Percentiles rank a stretch among this genome's conserved stretches.
These are phyloP conservation scores for Pseudocercospora vitis DNA, from an alignment of 2,329 filamentous ascomycete genomes.

Conservation along the genomic window DNA sequence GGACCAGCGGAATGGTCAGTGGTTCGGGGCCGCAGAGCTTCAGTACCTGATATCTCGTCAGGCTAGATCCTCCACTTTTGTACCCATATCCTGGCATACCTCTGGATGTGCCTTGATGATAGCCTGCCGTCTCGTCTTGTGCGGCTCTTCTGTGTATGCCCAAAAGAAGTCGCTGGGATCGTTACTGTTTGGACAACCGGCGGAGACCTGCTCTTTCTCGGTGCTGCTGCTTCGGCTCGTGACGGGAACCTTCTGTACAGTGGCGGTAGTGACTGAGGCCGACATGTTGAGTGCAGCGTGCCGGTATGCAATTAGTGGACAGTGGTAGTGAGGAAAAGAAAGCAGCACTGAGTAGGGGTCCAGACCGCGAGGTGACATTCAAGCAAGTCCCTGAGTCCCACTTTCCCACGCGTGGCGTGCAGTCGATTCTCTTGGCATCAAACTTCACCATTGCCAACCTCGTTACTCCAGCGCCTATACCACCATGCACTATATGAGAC, in stretches of 20 bases:
- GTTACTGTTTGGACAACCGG: constrained; percentile 2
- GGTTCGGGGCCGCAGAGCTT: constrained; percentile 97
- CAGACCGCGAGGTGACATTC: no score
- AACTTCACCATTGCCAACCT: no score
- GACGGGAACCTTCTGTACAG: constrained; percentile 16
- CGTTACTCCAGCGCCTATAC: no score
- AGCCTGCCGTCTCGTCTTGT: constrained; percentile 81
- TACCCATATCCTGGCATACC: constrained; percentile 54
- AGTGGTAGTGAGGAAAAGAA: not conserved
- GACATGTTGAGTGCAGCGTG: constrained; percentile 21
- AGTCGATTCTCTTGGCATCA: no score
- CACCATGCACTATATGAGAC: no score
- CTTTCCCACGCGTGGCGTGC: no score
- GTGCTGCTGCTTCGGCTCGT: constrained; percentile 2
- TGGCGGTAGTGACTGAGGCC: constrained; percentile 32
- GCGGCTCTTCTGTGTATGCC: constrained; percentile 98
- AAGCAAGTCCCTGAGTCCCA: no score
- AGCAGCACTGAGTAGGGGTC: no score
- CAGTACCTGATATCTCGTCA: constrained; percentile 64
- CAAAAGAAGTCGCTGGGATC: constrained; percentile 76
- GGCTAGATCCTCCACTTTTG: not conserved
- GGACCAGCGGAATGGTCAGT: constrained; percentile 89
- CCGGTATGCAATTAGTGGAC: not conserved
- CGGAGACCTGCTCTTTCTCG: constrained; percentile 24
- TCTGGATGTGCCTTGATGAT: constrained; percentile 99